A percentile compares a stretch with the other conserved stretches of the same genome.
Conservation (phyloP, 73 alveolate species). For the Paramecium sexaurelia region DNA sequence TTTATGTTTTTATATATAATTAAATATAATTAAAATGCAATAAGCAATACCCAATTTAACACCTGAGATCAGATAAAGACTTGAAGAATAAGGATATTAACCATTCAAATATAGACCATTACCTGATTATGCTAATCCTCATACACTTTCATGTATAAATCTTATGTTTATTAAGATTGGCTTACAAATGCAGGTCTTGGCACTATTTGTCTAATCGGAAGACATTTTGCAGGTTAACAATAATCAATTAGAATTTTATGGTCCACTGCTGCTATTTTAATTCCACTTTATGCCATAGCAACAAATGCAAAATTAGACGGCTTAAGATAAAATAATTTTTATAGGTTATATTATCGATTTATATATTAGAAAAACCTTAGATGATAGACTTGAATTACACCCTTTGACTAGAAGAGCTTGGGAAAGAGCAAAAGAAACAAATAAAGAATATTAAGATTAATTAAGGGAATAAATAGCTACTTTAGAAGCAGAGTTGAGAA, state of each 20-base stretch:
- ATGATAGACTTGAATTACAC: slow-evolving; percentile 83
- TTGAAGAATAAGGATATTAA: slow-evolving; percentile 1
- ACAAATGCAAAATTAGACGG: slow-evolving; percentile 50
- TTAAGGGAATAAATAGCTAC: slow-evolving; percentile 44
- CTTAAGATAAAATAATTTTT: not conserved
- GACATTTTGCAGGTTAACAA: slow-evolving; percentile 39
- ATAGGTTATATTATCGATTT: slow-evolving; percentile 30
- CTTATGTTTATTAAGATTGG: slow-evolving; percentile 22
- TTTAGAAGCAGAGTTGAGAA: slow-evolving; percentile 46
- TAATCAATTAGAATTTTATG: slow-evolving; percentile 62
- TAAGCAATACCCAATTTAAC: slow-evolving; percentile 33
- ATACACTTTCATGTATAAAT: not conserved
- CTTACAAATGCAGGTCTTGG: slow-evolving; percentile 40
- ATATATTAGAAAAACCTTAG: slow-evolving; percentile 75
- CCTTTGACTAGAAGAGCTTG: slow-evolving; percentile 95
- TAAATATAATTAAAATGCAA: slow-evolving; percentile 11
- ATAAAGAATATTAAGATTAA: slow-evolving; percentile 51
- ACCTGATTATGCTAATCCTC: slow-evolving; percentile 23
- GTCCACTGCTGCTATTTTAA: slow-evolving; percentile 10
- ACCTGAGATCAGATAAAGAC: not conserved
- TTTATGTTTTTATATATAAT: not conserved
- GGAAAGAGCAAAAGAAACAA: slow-evolving; percentile 78
- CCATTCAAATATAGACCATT: not conserved
- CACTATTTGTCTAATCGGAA: slow-evolving; percentile 35
- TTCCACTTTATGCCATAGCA: slow-evolving; percentile 55